Base-by-base conservation (phyloP, 2,329 filamentous ascomycete species). In the Pseudogymnoascus sp. region DNA sequence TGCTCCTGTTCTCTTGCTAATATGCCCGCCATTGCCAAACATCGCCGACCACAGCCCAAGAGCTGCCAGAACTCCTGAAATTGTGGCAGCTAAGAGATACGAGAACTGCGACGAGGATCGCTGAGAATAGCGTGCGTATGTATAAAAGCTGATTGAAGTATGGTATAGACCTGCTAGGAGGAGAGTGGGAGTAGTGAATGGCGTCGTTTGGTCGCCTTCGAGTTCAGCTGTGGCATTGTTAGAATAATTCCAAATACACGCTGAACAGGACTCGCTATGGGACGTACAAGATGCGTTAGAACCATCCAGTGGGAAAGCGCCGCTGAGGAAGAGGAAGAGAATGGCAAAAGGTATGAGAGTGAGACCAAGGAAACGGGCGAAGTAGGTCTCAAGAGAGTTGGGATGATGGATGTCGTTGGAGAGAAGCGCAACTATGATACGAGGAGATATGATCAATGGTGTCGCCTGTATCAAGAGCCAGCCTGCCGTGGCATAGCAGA, bases 1-100 rank as follows among this genome's bases (percentile, higher is more conserved):
- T 35, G 82, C 83, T 0, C 86, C 85, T 1, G 85, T 88, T 73
- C 79, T 83, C 69, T 81, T 79, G 69, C 80, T 85, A 61, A 87
- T 82, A 64, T 78, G 75, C 1, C 83, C 82, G 45, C 77, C 80
- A 61, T 77, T 82, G 0, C 79, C 74, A 67, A 77, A 77, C 27
- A 77, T 64, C 36, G 75, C 64, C 64, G 73, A 84, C 86, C 86
- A 89, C 27, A 86, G 67, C 3, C 84, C 87, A 15, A 87, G 69
- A 4, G 76, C 75, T 1, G 79, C 81, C 60, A 88, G 71, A 29
- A 72, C 65, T 0, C 76, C 77, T 55, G 78, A 82, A 13, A 77
- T 79, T 1, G 78, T 67, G 61, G 82, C 76, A 0, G 81, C 83
- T 5, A 86, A 67, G 0, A 76, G 74, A 69, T 85, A 86, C 0